These are phyloP conservation scores for Rhododendron vialii DNA, from an alignment of 148 eudicot genomes.

Conservation along the genomic window DNA sequence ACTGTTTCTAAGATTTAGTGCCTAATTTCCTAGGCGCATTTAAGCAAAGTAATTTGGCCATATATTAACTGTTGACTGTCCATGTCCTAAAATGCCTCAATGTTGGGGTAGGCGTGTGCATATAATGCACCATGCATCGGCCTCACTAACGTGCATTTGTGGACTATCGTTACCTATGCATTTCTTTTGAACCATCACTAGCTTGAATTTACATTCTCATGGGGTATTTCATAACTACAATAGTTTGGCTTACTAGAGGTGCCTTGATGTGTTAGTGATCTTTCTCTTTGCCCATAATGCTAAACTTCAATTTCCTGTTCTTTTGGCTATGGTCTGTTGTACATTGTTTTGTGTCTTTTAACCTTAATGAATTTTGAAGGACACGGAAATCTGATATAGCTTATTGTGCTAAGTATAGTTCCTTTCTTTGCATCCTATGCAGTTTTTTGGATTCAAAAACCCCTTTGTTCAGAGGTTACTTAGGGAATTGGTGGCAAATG, in stretches of 20 bases:
- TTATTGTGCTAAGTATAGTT: constrained; percentile 7
- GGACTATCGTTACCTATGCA: background rate
- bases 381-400: background rate
- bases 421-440: constrained; percentile 28
- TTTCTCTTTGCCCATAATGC: background rate
- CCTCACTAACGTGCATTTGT: background rate
- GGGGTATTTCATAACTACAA: background rate
- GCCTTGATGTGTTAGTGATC: background rate
- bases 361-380: background rate
- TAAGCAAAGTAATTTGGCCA: background rate
- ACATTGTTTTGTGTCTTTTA: background rate
- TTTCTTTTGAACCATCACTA: background rate
- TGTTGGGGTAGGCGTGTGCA: background rate
- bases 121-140: background rate
- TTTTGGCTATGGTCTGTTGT: background rate
- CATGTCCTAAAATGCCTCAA: background rate
- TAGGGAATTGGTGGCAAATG: constrained; percentile 68
- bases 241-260: background rate
- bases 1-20: background rate
- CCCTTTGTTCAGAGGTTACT: constrained; percentile 79
- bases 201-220: background rate
- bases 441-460: constrained; percentile 96
- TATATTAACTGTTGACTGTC: background rate
- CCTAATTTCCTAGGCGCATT: background rate
- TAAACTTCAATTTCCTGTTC: background rate